phyloP scores from a whole-genome alignment of 2,329 filamentous ascomycete genomes.

The Aspergillus brunneoviolaceus region DNA sequence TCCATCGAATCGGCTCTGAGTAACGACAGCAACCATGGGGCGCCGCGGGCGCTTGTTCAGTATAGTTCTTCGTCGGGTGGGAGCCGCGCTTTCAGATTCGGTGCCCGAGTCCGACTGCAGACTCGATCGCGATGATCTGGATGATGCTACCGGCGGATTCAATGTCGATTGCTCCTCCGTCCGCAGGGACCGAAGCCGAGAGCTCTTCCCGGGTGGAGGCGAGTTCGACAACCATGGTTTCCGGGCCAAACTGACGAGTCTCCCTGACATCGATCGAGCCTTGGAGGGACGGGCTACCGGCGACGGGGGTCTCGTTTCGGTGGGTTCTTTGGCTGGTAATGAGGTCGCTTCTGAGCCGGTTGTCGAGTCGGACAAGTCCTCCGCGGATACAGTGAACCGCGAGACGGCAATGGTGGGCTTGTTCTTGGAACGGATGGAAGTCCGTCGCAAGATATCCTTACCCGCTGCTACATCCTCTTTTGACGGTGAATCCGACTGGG shows the following conservation, averaged over 20 bases:
- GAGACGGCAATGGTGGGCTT: slow-evolving; percentile 33
- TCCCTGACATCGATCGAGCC: slow-evolving; percentile 50
- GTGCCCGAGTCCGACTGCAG: slow-evolving; percentile 21
- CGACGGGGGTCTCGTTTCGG: slow-evolving; percentile 30
- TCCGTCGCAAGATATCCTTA: slow-evolving; percentile 43
- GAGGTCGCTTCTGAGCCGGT: slow-evolving; percentile 20
- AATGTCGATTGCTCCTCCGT: slow-evolving; percentile 32
- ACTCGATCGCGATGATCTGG: slow-evolving; percentile 21
- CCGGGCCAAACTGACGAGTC: slow-evolving; percentile 51
- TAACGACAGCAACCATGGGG: slow-evolving; percentile 42
- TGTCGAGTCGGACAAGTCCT: slow-evolving; percentile 33
- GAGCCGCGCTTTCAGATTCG: slow-evolving; percentile 18
- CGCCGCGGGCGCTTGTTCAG: slow-evolving; percentile 40
- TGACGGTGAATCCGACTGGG: slow-evolving; percentile 37
- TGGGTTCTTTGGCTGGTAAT: slow-evolving; percentile 20
- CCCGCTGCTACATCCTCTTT: slow-evolving; percentile 41
- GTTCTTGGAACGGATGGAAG: slow-evolving; percentile 40
- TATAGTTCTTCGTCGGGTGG: slow-evolving; percentile 32
- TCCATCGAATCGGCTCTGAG: slow-evolving; percentile 36
- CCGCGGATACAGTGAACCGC: slow-evolving; percentile 39
- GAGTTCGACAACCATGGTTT: slow-evolving; percentile 51
- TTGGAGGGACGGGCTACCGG: slow-evolving; percentile 40
- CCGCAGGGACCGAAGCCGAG: slow-evolving; percentile 24
- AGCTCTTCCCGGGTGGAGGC: slow-evolving; percentile 38
- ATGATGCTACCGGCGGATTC: slow-evolving; percentile 16